Evolutionary conservation across 768 basidiomycete genomes (phyloP).

Genomic region (Termitomyces sp.): DNA sequence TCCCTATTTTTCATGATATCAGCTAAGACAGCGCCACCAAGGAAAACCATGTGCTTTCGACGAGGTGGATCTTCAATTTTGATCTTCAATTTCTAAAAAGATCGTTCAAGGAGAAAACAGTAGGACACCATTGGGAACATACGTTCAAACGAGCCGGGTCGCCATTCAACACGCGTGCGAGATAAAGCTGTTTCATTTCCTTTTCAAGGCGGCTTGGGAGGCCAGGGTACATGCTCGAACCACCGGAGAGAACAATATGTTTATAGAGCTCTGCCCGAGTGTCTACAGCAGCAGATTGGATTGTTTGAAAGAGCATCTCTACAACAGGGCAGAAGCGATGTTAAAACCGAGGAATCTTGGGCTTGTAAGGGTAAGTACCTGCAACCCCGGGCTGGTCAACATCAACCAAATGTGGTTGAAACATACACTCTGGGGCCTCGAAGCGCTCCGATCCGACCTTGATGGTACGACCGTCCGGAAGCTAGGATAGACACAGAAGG

Average conservation of each 20-base stretch:
- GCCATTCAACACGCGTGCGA: conserved; percentile 81
- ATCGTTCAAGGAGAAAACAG: not conserved
- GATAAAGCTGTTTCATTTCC: conserved; percentile 99
- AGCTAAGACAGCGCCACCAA: conserved; percentile 96
- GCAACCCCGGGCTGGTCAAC: conserved; percentile 96
- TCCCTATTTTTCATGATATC: conserved; percentile 96
- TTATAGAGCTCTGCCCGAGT: conserved; percentile 90
- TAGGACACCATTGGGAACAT: conserved; percentile 25
- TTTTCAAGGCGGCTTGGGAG: conserved; percentile 96
- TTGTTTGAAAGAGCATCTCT: conserved; percentile 97
- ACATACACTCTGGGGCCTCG: conserved; percentile 99
- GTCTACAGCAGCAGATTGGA: conserved; percentile 89
- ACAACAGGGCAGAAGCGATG: not conserved
- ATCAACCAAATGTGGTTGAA: conserved; percentile 97
- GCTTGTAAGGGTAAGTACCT: conserved; percentile 40
- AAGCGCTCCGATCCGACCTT: conserved; percentile 98
- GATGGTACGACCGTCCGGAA: conserved; percentile 93
- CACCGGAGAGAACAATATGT: conserved; percentile 95
- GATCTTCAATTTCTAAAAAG: conserved; percentile 94
- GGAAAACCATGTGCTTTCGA: conserved; percentile 99
- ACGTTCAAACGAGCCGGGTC: conserved; percentile 85
- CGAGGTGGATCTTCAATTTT: conserved; percentile 97
- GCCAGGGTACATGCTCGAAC: conserved; percentile 98
- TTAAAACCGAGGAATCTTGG: not conserved
- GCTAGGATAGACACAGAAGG: conserved; percentile 34